phyloP scores from a whole-genome alignment of 1,284 basidiomycete genomes.

The Sanghuangporus sanghuang region DNA sequence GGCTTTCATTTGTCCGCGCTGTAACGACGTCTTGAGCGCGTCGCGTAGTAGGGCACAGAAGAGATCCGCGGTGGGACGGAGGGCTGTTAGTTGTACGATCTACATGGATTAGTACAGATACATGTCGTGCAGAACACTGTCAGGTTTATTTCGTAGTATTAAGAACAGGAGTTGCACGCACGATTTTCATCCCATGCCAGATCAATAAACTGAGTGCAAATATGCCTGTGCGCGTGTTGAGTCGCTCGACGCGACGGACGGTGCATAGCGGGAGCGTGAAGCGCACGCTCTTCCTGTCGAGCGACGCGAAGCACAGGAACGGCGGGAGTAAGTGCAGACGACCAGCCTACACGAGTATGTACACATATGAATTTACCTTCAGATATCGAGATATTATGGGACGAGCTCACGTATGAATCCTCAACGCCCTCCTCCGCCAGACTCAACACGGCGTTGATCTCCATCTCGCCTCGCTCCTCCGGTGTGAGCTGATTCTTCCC shows the following conservation, averaged over 20 bases:
- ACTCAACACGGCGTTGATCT: slow-evolving; percentile 87
- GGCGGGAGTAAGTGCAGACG: slow-evolving; percentile 87
- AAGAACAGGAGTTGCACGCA: slow-evolving; percentile 36
- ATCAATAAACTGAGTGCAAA: slow-evolving; percentile 93
- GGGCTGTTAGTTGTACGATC: slow-evolving; percentile 93
- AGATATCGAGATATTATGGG: not conserved
- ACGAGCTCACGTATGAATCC: slow-evolving; percentile 83
- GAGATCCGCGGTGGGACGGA: slow-evolving; percentile 92
- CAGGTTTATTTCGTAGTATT: not conserved
- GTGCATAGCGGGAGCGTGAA: slow-evolving; percentile 93
- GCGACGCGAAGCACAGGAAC: slow-evolving; percentile 87
- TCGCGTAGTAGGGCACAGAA: slow-evolving; percentile 91
- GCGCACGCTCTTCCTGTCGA: slow-evolving; percentile 89
- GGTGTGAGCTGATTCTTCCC: slow-evolving; percentile 24
- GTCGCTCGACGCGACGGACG: slow-evolving; percentile 90
- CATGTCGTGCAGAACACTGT: too few species aligned
- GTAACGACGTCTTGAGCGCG: slow-evolving; percentile 83
- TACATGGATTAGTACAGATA: slow-evolving; percentile 28
- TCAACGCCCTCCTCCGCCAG: slow-evolving; percentile 76
- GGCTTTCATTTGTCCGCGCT: slow-evolving; percentile 88
- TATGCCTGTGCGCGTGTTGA: slow-evolving; percentile 88
- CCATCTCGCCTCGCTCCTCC: slow-evolving; percentile 54
- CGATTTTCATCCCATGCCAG: slow-evolving; percentile 95
- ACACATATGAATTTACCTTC: not conserved
- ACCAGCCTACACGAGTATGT: slow-evolving; percentile 60